Conservation (phyloP, 768 basidiomycete genomes). For the Boletus rubescentipes region DNA sequence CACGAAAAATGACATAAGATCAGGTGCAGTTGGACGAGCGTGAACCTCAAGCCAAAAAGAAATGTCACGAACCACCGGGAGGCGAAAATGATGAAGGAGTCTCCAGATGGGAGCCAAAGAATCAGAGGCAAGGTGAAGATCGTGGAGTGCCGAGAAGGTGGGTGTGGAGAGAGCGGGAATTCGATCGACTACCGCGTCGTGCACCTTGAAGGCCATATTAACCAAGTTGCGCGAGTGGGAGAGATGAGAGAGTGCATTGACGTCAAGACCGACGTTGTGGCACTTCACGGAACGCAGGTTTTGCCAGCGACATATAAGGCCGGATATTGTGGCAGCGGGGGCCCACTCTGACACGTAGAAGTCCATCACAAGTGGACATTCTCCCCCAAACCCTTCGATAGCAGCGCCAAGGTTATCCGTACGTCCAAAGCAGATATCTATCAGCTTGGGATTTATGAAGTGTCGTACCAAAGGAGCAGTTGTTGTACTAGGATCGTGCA, state of each 20-base stretch:
- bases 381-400: background rate
- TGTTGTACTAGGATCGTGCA: background rate
- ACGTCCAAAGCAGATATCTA: background rate
- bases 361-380: background rate
- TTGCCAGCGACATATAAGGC: conserved; percentile 9
- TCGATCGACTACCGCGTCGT: too few relatives aligned
- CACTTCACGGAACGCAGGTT: conserved; percentile 1
- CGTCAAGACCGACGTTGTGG: background rate
- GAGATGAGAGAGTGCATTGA: conserved; percentile 1
- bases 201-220: background rate
- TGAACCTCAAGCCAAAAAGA: background rate
- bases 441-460: conserved; percentile 1
- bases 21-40: background rate
- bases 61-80: background rate
- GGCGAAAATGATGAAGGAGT: background rate
- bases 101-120: background rate
- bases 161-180: too few relatives aligned
- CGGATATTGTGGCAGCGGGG: background rate
- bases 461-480: conserved; percentile 9
- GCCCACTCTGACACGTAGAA: background rate
- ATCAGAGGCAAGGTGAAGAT: too few relatives aligned
- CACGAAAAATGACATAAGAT: conserved; percentile 5
- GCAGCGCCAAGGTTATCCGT: background rate
- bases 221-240: background rate
- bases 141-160: too few relatives aligned